phyloP scores from a whole-genome alignment of 177 flowering plant species.

The Vitis hybrid region DNA sequence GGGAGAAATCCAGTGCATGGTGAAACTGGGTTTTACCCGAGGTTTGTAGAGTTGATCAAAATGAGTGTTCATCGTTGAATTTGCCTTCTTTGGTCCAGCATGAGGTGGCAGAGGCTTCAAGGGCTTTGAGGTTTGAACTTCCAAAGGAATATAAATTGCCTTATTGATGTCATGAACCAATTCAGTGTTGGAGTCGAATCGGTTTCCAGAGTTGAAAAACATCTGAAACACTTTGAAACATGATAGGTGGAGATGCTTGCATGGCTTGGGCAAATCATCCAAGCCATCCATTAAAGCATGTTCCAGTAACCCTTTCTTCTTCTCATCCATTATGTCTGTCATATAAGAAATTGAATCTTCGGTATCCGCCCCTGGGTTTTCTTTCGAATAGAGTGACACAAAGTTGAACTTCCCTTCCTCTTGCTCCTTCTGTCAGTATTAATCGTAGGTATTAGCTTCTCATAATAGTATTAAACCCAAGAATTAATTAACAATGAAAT shows the following conservation, averaged over 20 bases:
- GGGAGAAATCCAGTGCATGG: too few relatives aligned
- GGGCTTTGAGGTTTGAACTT: neutral
- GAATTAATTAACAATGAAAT: too few relatives aligned
- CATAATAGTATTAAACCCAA: too few relatives aligned
- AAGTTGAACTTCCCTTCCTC: slow-evolving; percentile 37
- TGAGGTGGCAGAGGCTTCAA: slow-evolving; percentile 1
- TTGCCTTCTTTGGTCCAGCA: neutral
- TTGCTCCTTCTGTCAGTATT: slow-evolving; percentile 38
- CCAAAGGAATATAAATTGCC: slow-evolving; percentile 36
- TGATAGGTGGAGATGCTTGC: slow-evolving; percentile 30
- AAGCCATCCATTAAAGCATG: slow-evolving; percentile 29
- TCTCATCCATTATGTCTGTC: slow-evolving; percentile 20
- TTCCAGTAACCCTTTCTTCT: slow-evolving; percentile 34
- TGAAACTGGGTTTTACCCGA: too few relatives aligned
- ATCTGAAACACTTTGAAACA: slow-evolving; percentile 42
- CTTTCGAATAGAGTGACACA: slow-evolving; percentile 30
- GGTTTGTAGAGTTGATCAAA: too few relatives aligned
- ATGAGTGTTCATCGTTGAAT: too few relatives aligned
- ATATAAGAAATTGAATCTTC: slow-evolving; percentile 33
- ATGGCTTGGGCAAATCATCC: slow-evolving; percentile 22
- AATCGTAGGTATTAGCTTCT: too few relatives aligned
- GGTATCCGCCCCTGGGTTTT: slow-evolving; percentile 30
- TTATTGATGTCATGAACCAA: slow-evolving; percentile 31
- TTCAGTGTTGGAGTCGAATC: slow-evolving; percentile 30
- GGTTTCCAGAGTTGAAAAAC: slow-evolving; percentile 42